phyloP scores from a whole-genome alignment of 2,329 filamentous ascomycete genomes.

The Aspergillus tubingensis region DNA sequence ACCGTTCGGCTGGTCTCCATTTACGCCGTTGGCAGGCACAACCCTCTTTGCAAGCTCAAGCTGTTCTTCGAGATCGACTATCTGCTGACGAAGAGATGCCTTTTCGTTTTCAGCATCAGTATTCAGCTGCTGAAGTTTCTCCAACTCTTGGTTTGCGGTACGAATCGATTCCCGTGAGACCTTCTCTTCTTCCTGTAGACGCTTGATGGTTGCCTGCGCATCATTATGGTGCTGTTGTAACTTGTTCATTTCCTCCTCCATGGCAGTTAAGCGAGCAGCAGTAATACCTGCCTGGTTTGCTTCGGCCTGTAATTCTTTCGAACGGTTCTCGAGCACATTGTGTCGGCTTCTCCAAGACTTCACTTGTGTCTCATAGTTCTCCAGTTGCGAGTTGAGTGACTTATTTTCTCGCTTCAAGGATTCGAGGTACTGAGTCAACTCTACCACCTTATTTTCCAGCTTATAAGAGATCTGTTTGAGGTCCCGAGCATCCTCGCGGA shows the following conservation, averaged over 20 bases:
- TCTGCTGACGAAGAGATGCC: constrained; percentile 78
- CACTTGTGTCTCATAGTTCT: constrained; percentile 94
- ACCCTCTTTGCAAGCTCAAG: constrained; percentile 82
- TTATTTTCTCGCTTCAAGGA: constrained; percentile 96
- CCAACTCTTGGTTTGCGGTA: constrained; percentile 76
- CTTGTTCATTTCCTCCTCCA: constrained; percentile 95
- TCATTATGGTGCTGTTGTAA: constrained; percentile 88
- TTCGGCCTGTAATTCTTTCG: constrained; percentile 92
- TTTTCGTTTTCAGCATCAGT: constrained; percentile 83
- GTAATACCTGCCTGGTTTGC: constrained; percentile 97
- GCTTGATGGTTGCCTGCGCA: constrained; percentile 84
- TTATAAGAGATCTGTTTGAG: constrained; percentile 99
- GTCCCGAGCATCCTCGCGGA: constrained; percentile 94
- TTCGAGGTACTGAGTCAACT: constrained; percentile 90
- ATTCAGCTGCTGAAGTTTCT: constrained; percentile 73
- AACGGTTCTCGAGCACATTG: constrained; percentile 82
- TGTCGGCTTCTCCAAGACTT: constrained; percentile 94
- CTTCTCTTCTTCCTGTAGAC: constrained; percentile 92
- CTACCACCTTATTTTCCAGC: constrained; percentile 98
- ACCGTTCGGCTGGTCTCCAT: constrained; percentile 67
- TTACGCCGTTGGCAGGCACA: constrained; percentile 66
- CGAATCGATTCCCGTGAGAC: constrained; percentile 80
- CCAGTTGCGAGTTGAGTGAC: constrained; percentile 78
- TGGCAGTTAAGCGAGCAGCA: constrained; percentile 81
- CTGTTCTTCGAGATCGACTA: constrained; percentile 87